phyloP scores from a whole-genome alignment of 371 early-diverging fungal genomes.

The Actinomucor elegans region DNA sequence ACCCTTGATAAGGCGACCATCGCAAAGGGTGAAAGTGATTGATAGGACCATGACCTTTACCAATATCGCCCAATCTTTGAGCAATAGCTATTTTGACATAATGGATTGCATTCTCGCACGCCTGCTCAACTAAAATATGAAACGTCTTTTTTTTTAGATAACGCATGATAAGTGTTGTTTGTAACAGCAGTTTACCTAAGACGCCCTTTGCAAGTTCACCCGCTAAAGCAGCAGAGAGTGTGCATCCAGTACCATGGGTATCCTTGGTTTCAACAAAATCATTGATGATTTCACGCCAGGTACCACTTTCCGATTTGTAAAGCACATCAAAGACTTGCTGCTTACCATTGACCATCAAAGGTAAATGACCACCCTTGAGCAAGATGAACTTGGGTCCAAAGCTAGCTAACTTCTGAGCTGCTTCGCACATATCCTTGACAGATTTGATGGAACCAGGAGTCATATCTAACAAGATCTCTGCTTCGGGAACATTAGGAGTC shows the following conservation, averaged over 20 bases:
- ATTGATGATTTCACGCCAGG: constrained; percentile 49
- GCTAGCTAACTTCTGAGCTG: constrained; percentile 49
- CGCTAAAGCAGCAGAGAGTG: constrained; percentile 80
- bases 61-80: constrained; percentile 47
- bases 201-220: constrained; percentile 64
- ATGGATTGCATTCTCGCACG: constrained; percentile 47
- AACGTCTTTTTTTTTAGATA: background rate
- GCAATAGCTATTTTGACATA: constrained; percentile 64
- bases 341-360: constrained; percentile 28
- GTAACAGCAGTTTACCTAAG: constrained; percentile 33
- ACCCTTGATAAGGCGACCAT: constrained; percentile 52
- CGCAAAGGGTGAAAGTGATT: constrained; percentile 68
- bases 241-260: constrained; percentile 89
- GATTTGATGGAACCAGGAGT: constrained; percentile 39
- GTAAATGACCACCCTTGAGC: constrained; percentile 84
- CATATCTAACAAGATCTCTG: constrained; percentile 56
- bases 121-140: constrained; percentile 35
- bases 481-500: constrained; percentile 86
- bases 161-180: background rate
- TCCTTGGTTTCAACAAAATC: constrained; percentile 62
- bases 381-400: constrained; percentile 61
- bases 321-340: constrained; percentile 63
- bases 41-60: constrained; percentile 74
- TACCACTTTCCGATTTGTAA: constrained; percentile 44
- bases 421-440: constrained; percentile 52